Base-by-base conservation (phyloP, 2,329 filamentous ascomycete species). In the Scedosporium apiospermum region DNA sequence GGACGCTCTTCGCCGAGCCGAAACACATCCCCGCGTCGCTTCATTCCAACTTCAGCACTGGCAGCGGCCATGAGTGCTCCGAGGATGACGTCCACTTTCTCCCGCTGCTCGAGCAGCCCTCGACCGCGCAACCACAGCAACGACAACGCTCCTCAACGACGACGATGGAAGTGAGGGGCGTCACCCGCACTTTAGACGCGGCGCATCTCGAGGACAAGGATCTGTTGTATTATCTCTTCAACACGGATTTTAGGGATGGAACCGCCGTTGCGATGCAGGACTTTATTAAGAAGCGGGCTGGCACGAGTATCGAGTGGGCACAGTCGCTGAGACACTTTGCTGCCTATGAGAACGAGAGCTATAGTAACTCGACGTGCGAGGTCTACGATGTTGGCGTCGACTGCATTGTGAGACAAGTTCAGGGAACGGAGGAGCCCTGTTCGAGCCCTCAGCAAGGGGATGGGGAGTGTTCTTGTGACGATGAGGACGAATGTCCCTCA, bases 361-460 rank as follows among this genome's bases (percentile, higher is more conserved):
- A 78, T 46, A 75, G 75, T 3, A 80, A 80, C 63, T 78, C 80
- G 2, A 81, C 82, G 16, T 83, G 82, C 65, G 82, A 84, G 65
- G 78, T 86, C 3, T 86, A 83, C 66, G 82, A 86, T 65, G 75
- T 86, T 12, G 77, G 76, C 0, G 70, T 71, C 3, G 77, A 83
- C 62, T 79, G 79, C 2, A 63, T 76, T 7, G 66, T 74, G 1
- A 70, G 73, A 70, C 70, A 74, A 34, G 69, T 73, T 27, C 34
- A 41, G 55, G 55, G 26, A 16, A 27, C 6, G 23, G 55, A 58
- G 55, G 12, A 38, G 16, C 55, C 1, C 21, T 38, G 2, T 14
- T 38, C 34, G 34, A 38, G 6, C 34, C 10, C 9, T 3, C 34
- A 14, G 34, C 10, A 4, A 12, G 34, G 34, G 10, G 34, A 38